Evolutionary conservation across 176 grass and related monocot genomes (phyloP), one percentile per base, ranked within the genome.

Genomic region (Pharus latifolius): DNA sequence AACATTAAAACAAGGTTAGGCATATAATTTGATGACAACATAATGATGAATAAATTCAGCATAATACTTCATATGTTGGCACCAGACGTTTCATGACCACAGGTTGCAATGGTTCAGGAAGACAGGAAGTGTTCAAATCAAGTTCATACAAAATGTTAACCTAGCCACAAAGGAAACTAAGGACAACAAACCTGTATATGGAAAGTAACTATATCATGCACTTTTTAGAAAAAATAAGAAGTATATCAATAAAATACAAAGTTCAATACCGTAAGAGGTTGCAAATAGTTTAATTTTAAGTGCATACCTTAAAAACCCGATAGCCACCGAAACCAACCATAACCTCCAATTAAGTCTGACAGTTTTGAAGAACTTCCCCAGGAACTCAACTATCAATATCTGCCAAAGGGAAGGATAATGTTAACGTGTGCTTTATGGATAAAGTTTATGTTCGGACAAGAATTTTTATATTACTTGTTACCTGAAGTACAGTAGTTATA

Each of bases 301-400:
- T 38, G 24, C n/a, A 6, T 87, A 96, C 92, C 92, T 92, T 80
- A 89, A 13, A 61, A 96, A 0, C 15, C 78, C 88, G 70, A 96
- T 96, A 18, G 43, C 85, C 65, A 96, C 61, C 60, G 92, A 96
- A 56, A 96, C 56, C 57, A 96, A 60, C 92, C 92, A 96, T 49
- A 96, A 28, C 44, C 69, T 88, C 92, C 88, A 92, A 42, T 80
- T 82, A 81, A 96, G 88, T 68, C 85, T 92, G 56, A 89, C 85
- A 17, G 83, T 96, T 63, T 91, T 89, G 61, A 91, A 87, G 61
- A 96, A 92, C 70, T 92, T 92, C 29, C 92, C 92, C 67, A 96
- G 85, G 69, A 96, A 96, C 43, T 96, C 83, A 49, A 96, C 79
- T 72, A 96, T 96, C 58, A 96, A 57, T 74, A 92, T 72, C 92